Base-by-base conservation (phyloP, 257 asterid species). In the Lantana camara region DNA sequence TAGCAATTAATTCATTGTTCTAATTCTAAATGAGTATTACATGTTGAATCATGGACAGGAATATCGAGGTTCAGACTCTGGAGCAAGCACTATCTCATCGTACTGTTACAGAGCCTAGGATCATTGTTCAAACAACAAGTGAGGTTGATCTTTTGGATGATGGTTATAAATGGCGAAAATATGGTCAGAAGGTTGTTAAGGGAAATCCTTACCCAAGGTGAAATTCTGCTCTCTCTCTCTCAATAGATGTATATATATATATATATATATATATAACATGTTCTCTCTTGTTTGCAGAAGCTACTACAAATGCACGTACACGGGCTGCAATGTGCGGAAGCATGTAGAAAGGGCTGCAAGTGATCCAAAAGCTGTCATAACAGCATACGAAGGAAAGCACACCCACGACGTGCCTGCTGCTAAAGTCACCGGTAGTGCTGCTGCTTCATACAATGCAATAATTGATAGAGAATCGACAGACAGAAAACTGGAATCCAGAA, bases 131-230 rank as follows among this genome's bases (percentile, higher is more conserved):
- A 67, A 87, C 95, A 1, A 89, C 96, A 8, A 92, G 98, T 63
- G 98, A 92, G 72, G 85, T 89, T 71, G 96, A 92, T 76, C 91
- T 92, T 46, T 74, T 92, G 63, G 98, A 92, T 46, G 98, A 92
- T 71, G 98, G 98, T 54, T 92, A 79, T 56, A 87, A 91, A 73
- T 89, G 98, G 97, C 74, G 95, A 23, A 92, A 92, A 47, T 92
- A 92, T 68, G 98, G 98, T 41, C 97, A 92, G 85, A 92, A 92
- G 79, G 95, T 92, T 60, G 96, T 92, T 49, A 89, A 92, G 83
- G 98, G 98, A 63, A 92, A 89, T 65, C 98, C 97, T 57, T 74
- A 92, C 51, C 98, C 98, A 40, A 86, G 98, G 98, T 89, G 46
- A 67, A 38, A 46, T 4, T 21, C 16, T 40, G n/a, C 32, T 27